Base-by-base conservation (phyloP, 2,329 filamentous ascomycete species). In the Botrytis aclada region DNA sequence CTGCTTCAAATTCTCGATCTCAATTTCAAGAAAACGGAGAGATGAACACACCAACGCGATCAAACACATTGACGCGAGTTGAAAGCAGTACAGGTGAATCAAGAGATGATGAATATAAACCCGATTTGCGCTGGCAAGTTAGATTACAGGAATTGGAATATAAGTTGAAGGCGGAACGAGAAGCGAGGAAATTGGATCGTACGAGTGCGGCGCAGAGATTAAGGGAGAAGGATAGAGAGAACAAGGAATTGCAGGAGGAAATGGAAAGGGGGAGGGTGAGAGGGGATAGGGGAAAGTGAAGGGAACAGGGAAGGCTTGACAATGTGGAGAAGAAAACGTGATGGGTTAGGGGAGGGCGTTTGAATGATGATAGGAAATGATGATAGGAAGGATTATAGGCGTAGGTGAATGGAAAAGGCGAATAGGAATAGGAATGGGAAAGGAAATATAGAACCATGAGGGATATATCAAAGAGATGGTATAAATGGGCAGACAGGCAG, bases 81-180 rank as follows among this genome's bases (percentile, higher is more conserved):
- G 61, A 66, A 25, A 79, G 78, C 3, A 56, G 51, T 18, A 56
- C n/a, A 4, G 51, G 51, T 8, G 51, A 56, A 18, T 7, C 51
- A 29, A 56, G 51, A 56, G 79, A 80, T 67, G 83, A 84, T 2
- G 85, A 85, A 56, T 72, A 72, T 10, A 92, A 95, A 77, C 91
- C 93, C 12, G 79, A 81, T 72, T 69, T 78, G 76, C 89, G 92
- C 77, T 97, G 94, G 93, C 90, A 97, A 76, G 88, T 97, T 75
- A 86, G 96, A 10, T 85, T 98, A 47, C 90, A 93, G 73, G 95
- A 98, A 80, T 85, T 98, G 77, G 96, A 99, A 84, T 88, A 91
- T 76, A 89, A 97, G 77, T 85, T 99, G 29, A 97, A 97, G 82
- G 90, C 93, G 63, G 96, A 99, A 83, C 86, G 96, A 22, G 96